Conservation (phyloP, 176 grass and related monocot species). For the Rhipidocladum racemiflorum region DNA sequence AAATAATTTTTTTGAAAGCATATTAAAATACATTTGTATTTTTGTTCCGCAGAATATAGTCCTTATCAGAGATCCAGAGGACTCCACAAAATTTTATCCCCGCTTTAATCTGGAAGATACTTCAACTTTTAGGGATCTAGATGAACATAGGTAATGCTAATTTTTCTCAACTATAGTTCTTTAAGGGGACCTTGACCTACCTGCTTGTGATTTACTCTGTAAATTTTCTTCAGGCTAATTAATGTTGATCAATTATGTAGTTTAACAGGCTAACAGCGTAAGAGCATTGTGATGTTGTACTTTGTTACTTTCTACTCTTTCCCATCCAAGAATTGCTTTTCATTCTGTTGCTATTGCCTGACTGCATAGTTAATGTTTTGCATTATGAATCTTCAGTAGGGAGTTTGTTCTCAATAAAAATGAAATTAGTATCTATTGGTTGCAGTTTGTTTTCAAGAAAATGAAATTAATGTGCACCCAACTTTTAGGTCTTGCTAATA, state of each 20-base stretch:
- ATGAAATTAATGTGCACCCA: constrained; percentile 1
- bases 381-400: not conserved
- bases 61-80: constrained; percentile 91
- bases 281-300: constrained; percentile 12
- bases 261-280: constrained; percentile 3
- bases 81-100: constrained; percentile 81
- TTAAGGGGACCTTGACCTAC: not conserved
- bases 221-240: constrained; percentile 22
- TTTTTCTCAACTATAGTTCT: not conserved
- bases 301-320: not conserved
- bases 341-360: not conserved
- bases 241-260: constrained; percentile 8
- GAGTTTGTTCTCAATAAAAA: constrained; percentile 12
- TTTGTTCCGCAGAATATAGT: constrained; percentile 77
- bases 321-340: not conserved
- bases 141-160: constrained; percentile 80
- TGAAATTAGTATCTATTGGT: not conserved
- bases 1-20: constrained; percentile 23
- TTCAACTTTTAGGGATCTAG: constrained; percentile 80
- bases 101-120: constrained; percentile 97
- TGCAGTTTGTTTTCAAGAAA: not conserved
- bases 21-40: constrained; percentile 17
- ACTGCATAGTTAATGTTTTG: not conserved
- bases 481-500: constrained; percentile 3
- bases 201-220: not conserved